phyloP scores from a whole-genome alignment of 139 green algal genomes.

The Penium margaritaceum region DNA sequence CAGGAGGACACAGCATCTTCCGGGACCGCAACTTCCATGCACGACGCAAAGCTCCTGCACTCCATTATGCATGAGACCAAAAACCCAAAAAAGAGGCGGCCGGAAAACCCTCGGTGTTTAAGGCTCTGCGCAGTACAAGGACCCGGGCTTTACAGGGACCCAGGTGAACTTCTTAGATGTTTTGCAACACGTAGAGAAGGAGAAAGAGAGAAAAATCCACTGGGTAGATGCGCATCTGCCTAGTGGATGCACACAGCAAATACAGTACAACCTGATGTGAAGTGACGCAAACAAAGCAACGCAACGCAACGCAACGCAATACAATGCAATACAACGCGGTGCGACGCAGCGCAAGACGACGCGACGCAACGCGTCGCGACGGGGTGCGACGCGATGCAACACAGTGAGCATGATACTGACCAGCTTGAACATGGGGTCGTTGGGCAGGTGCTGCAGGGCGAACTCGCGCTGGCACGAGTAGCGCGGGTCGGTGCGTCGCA shows the following conservation, averaged over 20 bases:
- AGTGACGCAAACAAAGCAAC: background rate
- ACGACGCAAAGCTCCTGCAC: too few species aligned
- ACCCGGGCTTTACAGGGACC: too few species aligned
- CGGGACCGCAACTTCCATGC: too few species aligned
- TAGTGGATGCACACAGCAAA: background rate
- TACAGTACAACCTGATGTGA: background rate
- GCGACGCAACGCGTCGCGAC: background rate
- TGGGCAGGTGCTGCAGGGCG: slow-evolving; percentile 80
- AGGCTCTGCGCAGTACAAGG: too few species aligned
- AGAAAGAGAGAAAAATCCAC: too few species aligned
- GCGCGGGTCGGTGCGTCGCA: slow-evolving; percentile 91
- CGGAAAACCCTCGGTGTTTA: too few species aligned
- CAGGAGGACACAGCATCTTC: too few species aligned
- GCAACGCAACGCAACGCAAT: background rate
- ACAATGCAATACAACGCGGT: background rate
- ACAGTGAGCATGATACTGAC: slow-evolving; percentile 44
- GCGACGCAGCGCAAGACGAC: background rate
- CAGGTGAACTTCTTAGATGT: too few species aligned
- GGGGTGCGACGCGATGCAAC: background rate
- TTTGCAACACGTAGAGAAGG: too few species aligned
- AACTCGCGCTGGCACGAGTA: slow-evolving; percentile 86
- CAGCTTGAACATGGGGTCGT: slow-evolving; percentile 86
- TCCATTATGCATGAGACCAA: too few species aligned
- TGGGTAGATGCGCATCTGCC: background rate
- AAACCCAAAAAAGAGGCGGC: too few species aligned